Conservation (phyloP, 805 yeast genomes). For the Maudiozyma saulgeensis region DNA sequence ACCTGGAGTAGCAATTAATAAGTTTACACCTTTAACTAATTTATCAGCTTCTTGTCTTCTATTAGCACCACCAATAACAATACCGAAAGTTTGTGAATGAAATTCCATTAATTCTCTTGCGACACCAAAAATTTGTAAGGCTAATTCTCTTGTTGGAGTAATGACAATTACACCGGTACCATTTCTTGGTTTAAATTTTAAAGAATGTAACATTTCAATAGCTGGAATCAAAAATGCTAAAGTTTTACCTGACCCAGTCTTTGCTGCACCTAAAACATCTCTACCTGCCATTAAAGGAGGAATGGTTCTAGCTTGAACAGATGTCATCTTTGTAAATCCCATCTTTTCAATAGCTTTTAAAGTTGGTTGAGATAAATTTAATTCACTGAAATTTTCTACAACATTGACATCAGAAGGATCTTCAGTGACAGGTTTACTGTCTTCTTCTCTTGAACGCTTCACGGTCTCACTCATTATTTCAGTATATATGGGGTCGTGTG, state of each 20-base stretch:
- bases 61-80: constrained; percentile 97
- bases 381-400: constrained; percentile 30
- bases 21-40: constrained; percentile 83
- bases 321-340: constrained; percentile 91
- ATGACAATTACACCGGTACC: constrained; percentile 96
- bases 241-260: constrained; percentile 98
- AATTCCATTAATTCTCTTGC: constrained; percentile 86
- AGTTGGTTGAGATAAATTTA: constrained; percentile 74
- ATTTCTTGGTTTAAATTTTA: constrained; percentile 93
- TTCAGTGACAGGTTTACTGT: constrained; percentile 2
- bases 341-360: constrained; percentile 68
- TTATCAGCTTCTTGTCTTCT: constrained; percentile 97
- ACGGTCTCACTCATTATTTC: constrained; percentile 2
- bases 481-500: no score
- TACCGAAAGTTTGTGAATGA: constrained; percentile 90
- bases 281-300: constrained; percentile 95
- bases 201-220: constrained; percentile 77
- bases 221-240: constrained; percentile 94
- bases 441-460: constrained; percentile 15
- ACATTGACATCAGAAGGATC: constrained; percentile 11
- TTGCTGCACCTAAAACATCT: constrained; percentile 98
- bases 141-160: constrained; percentile 96
- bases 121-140: constrained; percentile 95
- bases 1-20: constrained; percentile 95
- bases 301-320: constrained; percentile 89